Percentiles rank a stretch among this genome's conserved stretches.
phyloP scores from a whole-genome alignment of 2,329 filamentous ascomycete genomes.

The Graphilbum fragrans region DNA sequence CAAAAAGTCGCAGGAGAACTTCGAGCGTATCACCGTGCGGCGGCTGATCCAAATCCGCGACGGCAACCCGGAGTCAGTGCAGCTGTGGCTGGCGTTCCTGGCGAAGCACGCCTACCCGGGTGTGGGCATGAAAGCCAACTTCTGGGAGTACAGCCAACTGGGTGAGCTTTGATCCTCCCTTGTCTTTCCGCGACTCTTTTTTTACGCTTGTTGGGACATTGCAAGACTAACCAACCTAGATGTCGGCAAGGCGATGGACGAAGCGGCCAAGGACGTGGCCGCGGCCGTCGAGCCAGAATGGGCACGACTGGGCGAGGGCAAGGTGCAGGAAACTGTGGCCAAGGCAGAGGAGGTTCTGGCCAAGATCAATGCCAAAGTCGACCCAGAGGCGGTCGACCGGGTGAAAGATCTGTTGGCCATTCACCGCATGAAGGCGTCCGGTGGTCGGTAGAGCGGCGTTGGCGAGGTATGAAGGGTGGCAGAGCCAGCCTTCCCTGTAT shows the following conservation, averaged over 20 bases:
- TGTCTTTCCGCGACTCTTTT: background rate
- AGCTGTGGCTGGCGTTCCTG: conserved; percentile 85
- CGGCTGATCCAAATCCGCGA: conserved; percentile 87
- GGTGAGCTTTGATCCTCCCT: conserved; percentile 32
- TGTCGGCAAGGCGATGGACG: conserved; percentile 39
- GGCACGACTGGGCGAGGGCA: conserved; percentile 22
- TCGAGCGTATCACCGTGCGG: conserved; percentile 78
- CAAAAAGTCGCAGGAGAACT: conserved; percentile 98
- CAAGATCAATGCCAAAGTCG: background rate
- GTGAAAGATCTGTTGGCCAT: conserved; percentile 24
- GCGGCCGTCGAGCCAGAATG: background rate
- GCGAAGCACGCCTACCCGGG: conserved; percentile 88
- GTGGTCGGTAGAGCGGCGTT: conserved; percentile 11
- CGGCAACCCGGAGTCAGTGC: conserved; percentile 76
- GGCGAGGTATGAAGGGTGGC: background rate
- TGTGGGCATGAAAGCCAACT: conserved; percentile 98
- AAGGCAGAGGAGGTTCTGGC: conserved; percentile 1
- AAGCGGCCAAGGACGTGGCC: conserved; percentile 12
- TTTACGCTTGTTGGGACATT: background rate
- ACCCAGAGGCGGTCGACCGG: conserved; percentile 34
- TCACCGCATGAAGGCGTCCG: conserved; percentile 13
- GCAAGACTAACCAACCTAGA: conserved; percentile 24
- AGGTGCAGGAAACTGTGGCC: conserved; percentile 22
- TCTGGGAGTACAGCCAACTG: conserved; percentile 74
- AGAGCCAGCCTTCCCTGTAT: background rate